phyloP scores from a whole-genome alignment of 768 basidiomycete species.

The Termitomyces sp. region DNA sequence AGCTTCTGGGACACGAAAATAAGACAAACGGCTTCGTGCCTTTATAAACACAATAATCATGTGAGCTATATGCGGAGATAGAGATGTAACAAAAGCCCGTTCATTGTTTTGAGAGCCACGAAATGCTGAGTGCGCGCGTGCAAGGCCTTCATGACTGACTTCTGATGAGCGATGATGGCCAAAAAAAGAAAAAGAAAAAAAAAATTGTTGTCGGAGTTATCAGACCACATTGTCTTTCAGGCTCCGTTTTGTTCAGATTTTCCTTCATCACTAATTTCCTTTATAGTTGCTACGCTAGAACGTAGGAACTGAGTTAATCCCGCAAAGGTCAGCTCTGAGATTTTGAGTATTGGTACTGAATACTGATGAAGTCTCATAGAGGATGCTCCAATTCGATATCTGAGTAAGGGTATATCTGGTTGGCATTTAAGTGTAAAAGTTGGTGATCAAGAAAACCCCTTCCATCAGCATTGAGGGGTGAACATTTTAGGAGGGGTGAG shows the following conservation, averaged over 20 bases:
- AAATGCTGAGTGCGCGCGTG: background rate
- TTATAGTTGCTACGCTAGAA: too few species aligned
- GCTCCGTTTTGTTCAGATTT: background rate
- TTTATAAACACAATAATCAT: background rate
- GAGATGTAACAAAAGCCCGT: background rate
- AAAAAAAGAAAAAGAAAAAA: too few species aligned
- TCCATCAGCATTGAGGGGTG: background rate
- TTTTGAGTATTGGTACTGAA: background rate
- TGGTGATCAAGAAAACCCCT: background rate
- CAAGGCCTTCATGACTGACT: background rate
- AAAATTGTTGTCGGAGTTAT: background rate
- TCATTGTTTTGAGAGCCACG: background rate
- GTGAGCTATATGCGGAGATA: constrained; percentile 1
- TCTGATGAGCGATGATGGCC: too few species aligned
- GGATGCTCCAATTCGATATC: background rate
- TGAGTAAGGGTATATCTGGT: background rate
- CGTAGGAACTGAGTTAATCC: too few species aligned
- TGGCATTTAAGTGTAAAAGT: background rate
- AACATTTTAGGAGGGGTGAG: background rate
- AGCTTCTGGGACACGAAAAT: constrained; percentile 5
- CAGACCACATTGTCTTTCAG: background rate
- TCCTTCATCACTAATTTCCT: too few species aligned
- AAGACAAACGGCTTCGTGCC: background rate
- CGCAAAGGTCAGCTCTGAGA: background rate
- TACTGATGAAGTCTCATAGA: background rate